These are phyloP conservation scores for Phalaenopsis equestris DNA, from an alignment of 106 monocot genomes.

Conservation along the genomic window DNA sequence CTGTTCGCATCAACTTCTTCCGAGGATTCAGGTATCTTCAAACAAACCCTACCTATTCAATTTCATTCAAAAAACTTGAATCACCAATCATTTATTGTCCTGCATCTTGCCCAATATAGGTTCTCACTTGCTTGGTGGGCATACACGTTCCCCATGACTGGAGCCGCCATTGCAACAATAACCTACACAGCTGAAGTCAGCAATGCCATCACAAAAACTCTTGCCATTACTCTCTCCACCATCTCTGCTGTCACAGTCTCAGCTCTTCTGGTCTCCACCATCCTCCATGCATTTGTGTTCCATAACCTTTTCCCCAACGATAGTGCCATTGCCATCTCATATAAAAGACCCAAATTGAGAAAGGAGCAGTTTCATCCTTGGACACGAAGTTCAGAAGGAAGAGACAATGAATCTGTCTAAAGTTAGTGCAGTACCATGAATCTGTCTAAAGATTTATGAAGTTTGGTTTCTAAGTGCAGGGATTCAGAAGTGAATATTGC, in stretches of 20 bases:
- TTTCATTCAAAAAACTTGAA: background rate
- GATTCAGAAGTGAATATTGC: too few species aligned
- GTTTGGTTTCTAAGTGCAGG: too few species aligned
- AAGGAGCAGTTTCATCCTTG: slow-evolving; percentile 14
- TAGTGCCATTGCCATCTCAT: slow-evolving; percentile 66
- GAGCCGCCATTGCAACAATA: slow-evolving; percentile 53
- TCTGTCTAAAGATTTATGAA: too few species aligned
- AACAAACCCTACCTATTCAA: background rate
- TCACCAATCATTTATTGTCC: background rate
- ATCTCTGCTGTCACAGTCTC: slow-evolving; percentile 61
- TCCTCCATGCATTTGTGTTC: slow-evolving; percentile 68
- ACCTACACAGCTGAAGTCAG: slow-evolving; percentile 47
- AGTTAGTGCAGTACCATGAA: background rate
- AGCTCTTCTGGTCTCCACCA: slow-evolving; percentile 46
- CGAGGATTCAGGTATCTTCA: slow-evolving; percentile 58
- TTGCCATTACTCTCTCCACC: slow-evolving; percentile 38
- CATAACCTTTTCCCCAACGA: slow-evolving; percentile 80
- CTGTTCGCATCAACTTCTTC: slow-evolving; percentile 77
- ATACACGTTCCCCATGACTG: slow-evolving; percentile 58
- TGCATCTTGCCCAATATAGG: slow-evolving; percentile 5
- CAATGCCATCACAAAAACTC: slow-evolving; percentile 30
- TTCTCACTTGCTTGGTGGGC: slow-evolving; percentile 74
- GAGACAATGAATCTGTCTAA: slow-evolving; percentile 6
- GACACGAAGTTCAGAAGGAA: background rate
- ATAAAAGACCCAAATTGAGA: slow-evolving; percentile 25